phyloP scores from a whole-genome alignment of 345 rosid species.

The Cochlearia excelsa region DNA sequence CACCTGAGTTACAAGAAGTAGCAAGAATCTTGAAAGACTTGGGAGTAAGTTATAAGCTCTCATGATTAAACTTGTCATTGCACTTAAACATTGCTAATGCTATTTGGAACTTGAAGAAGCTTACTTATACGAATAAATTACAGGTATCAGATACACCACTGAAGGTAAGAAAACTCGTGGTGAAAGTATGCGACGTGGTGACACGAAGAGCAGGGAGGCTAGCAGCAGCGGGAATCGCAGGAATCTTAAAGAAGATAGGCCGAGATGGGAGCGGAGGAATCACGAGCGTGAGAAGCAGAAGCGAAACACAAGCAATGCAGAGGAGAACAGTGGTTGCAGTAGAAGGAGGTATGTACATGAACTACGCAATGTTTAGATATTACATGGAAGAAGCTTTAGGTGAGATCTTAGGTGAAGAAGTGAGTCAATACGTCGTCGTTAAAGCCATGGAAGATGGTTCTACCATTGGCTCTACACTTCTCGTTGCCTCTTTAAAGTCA shows the following conservation, averaged over 20 bases:
- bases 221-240: conserved; percentile 86
- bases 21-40: conserved; percentile 64
- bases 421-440: conserved; percentile 52
- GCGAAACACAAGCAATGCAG: conserved; percentile 53
- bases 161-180: conserved; percentile 66
- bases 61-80: conserved; percentile 27
- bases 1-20: conserved; percentile 66
- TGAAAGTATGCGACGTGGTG: conserved; percentile 74
- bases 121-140: not conserved
- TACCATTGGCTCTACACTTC: conserved; percentile 70
- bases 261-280: conserved; percentile 63
- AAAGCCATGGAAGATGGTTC: conserved; percentile 79
- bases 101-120: conserved; percentile 28
- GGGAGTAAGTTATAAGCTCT: conserved; percentile 43
- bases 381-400: conserved; percentile 79
- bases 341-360: conserved; percentile 70
- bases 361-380: conserved; percentile 63
- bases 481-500: conserved; percentile 42
- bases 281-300: conserved; percentile 74
- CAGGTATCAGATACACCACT: conserved; percentile 65
- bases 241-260: conserved; percentile 85
- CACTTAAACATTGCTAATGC: not conserved
- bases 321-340: conserved; percentile 81
- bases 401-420: conserved; percentile 72
- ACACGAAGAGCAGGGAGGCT: conserved; percentile 84